A percentile compares a stretch with the other conserved stretches of the same genome.
Evolutionary conservation across 345 rosid genomes (phyloP).

Genomic region (Eucalyptus pauciflora): DNA sequence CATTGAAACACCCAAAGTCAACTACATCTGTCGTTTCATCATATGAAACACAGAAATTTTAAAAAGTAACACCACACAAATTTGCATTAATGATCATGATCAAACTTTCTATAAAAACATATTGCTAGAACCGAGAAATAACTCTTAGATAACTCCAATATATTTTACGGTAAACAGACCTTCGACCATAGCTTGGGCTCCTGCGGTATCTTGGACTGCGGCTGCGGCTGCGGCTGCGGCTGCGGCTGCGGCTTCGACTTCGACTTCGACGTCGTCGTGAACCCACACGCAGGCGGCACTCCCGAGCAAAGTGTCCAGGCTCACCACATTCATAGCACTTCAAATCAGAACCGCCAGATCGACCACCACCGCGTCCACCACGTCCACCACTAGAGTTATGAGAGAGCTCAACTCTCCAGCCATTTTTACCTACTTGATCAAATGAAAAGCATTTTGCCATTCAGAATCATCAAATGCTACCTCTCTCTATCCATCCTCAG

Average conservation of each 20-base stretch:
- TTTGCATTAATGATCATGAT: background rate
- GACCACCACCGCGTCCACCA: slow-evolving; percentile 7
- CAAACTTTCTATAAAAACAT: background rate
- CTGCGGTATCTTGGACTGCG: slow-evolving; percentile 6
- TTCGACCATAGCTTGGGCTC: slow-evolving; percentile 7
- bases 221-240: background rate
- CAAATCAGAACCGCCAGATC: slow-evolving; percentile 8
- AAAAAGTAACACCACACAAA: background rate
- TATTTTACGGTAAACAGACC: background rate
- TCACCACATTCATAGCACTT: slow-evolving; percentile 9
- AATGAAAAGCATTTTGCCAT: background rate
- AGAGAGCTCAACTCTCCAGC: slow-evolving; percentile 8
- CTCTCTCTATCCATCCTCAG: background rate
- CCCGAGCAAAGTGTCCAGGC: slow-evolving; percentile 10
- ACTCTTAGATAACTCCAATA: background rate
- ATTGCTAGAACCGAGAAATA: background rate
- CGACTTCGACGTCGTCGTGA: background rate
- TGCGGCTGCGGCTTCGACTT: background rate
- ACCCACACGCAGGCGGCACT: slow-evolving; percentile 3
- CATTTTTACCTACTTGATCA: slow-evolving; percentile 1
- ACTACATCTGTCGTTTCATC: background rate
- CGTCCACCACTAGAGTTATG: slow-evolving; percentile 7
- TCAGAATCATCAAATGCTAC: background rate
- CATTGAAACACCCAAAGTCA: background rate
- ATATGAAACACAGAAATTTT: background rate